Conservation (phyloP, 2,329 filamentous ascomycete genomes). For the Rosellinia necatrix region DNA sequence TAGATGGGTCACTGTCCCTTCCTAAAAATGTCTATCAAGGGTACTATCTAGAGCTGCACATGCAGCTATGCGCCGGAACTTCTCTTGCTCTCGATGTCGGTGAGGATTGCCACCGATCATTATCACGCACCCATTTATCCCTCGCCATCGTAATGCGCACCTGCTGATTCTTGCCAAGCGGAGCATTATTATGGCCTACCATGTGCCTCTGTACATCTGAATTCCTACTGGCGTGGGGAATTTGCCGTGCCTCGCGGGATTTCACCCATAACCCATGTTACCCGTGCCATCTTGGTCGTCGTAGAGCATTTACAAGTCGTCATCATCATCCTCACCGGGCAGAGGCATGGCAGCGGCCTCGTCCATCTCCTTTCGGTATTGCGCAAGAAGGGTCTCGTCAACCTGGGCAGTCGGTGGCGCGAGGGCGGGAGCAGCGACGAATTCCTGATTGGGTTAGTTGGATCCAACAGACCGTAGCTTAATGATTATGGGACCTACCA, state of each 20-base stretch:
- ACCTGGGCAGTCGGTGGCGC: constrained; percentile 91
- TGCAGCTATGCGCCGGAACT: constrained; percentile 39
- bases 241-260: constrained; percentile 16
- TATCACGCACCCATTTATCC: constrained; percentile 33
- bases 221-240: constrained; percentile 18
- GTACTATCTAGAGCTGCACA: constrained; percentile 43
- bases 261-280: constrained; percentile 19
- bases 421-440: constrained; percentile 92
- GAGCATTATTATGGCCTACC: constrained; percentile 36
- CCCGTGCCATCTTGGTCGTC: constrained; percentile 24
- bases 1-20: constrained; percentile 31
- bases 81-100: constrained; percentile 31
- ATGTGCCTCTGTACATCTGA: constrained; percentile 31
- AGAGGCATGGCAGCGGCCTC: constrained; percentile 81
- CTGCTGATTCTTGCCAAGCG: constrained; percentile 35
- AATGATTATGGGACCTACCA: constrained; percentile 60
- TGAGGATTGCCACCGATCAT: constrained; percentile 32
- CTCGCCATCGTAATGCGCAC: constrained; percentile 29
- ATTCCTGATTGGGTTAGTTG: constrained; percentile 67
- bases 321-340: constrained; percentile 89
- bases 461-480: constrained; percentile 15
- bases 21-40: constrained; percentile 41
- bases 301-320: constrained; percentile 57
- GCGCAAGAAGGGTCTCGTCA: constrained; percentile 77
- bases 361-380: constrained; percentile 90